Evolutionary conservation across 2,329 filamentous ascomycete genomes (phyloP), one percentile per base, ranked within the genome.

Genomic region (Metarhizium robertsii): DNA sequence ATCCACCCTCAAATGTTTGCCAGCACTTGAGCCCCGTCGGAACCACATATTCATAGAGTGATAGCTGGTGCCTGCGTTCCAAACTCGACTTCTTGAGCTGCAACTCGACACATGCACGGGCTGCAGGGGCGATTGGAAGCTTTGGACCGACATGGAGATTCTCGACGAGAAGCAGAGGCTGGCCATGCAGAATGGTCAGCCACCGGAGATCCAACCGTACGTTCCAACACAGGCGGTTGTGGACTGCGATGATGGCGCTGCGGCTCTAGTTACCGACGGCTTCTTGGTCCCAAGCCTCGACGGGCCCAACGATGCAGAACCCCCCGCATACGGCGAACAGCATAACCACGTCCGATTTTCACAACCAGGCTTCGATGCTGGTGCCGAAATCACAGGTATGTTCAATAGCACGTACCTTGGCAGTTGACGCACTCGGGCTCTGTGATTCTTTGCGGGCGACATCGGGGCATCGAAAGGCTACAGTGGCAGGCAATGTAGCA

Each of bases 341-440:
- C 75, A 75, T 54, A 75, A 82, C 59, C 75, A 80, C 54, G 66
- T 87, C 29, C 77, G 81, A 56, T 77, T 87, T 57, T 80, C 76
- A 20, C 82, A 85, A 61, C 75, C 81, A 48, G 84, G 83, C 14
- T 81, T 87, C 57, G 77, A 83, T 52, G 84, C 84, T 29, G 80
- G 79, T 43, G 84, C 83, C 46, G 75, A 75, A 32, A 70, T 87
- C 30, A 83, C 79, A 50, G 73, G 80, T 82, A 60, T 42, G 62
- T 11, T 4, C 53, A 11, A 25, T 40, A 50, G 36, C 29, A 34
- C 13, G 18, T 32, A 54, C 49, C 54, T 36, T 54, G 7, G 40
- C 50, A 50, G 16, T 25, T 36, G 36, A 36, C 38, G 46, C 16
- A 10, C 38, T 40, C 38, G 32, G 6, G 32, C 25, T 25, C 25